Conservation (phyloP, 1,284 basidiomycete species). For the Tylopilus sp. region DNA sequence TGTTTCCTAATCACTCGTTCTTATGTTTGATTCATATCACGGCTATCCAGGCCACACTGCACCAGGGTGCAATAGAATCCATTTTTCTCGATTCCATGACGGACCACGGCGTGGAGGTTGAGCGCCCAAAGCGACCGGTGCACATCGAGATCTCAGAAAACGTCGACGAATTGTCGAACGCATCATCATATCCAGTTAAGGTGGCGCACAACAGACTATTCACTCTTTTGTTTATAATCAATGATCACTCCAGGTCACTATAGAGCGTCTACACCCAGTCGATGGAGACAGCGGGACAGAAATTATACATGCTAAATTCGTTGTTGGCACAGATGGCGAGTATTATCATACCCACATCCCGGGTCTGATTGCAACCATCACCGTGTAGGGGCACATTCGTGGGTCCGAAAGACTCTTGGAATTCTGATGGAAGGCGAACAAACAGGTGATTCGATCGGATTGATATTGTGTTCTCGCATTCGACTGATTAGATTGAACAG, state of each 20-base stretch:
- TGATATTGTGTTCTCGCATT: not conserved
- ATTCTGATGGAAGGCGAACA: constrained; percentile 7
- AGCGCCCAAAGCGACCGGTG: constrained; percentile 56
- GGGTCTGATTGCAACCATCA: not conserved
- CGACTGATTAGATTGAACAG: constrained; percentile 27
- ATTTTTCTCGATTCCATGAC: constrained; percentile 67
- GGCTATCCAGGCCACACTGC: constrained; percentile 48
- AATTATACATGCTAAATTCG: constrained; percentile 49
- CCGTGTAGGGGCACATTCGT: constrained; percentile 69
- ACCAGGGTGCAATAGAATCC: constrained; percentile 72
- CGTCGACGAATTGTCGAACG: constrained; percentile 42
- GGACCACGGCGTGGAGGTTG: constrained; percentile 52
- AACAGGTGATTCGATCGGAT: not conserved
- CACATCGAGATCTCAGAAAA: constrained; percentile 53
- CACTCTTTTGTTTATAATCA: not conserved
- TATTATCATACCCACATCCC: not conserved
- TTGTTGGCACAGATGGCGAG: constrained; percentile 63
- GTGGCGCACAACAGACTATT: constrained; percentile 34
- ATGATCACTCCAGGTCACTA: constrained; percentile 36
- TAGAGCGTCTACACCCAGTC: constrained; percentile 39
- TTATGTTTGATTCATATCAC: not conserved
- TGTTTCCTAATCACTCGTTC: not conserved
- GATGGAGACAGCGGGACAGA: constrained; percentile 21
- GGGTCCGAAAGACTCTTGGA: constrained; percentile 47
- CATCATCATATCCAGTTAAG: constrained; percentile 52